Conservation (phyloP, 441 rosid genomes). For the Corymbia calophylla region DNA sequence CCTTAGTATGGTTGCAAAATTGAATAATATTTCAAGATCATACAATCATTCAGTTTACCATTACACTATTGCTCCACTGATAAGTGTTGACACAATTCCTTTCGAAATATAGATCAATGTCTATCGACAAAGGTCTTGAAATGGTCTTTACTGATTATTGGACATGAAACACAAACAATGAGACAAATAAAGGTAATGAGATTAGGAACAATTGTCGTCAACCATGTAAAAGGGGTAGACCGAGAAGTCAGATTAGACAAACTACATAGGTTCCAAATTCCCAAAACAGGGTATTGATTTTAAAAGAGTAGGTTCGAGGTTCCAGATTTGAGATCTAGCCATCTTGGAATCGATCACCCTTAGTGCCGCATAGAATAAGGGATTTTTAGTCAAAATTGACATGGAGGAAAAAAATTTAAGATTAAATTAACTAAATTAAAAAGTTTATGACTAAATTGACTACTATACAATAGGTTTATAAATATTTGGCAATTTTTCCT, state of each 20-base stretch:
- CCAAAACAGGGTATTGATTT: too few species aligned
- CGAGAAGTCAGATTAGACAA: background rate
- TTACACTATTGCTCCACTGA: background rate
- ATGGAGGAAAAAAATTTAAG: rapidly evolving
- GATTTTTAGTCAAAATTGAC: too few species aligned
- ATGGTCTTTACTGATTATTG: background rate
- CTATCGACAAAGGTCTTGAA: background rate
- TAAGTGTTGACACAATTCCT: background rate
- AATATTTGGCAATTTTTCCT: background rate
- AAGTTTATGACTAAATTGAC: too few species aligned
- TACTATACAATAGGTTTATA: too few species aligned
- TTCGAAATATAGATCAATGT: background rate
- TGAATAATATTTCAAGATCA: background rate
- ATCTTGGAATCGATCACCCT: background rate
- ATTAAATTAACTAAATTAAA: too few species aligned
- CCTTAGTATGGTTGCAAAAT: background rate
- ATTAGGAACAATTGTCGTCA: background rate
- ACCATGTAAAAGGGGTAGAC: background rate
- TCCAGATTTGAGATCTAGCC: rapidly evolving
- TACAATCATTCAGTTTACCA: background rate
- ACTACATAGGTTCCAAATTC: background rate
- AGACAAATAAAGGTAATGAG: background rate
- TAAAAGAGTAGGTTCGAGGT: background rate
- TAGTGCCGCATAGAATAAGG: too few species aligned
- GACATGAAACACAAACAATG: background rate